Base-by-base conservation (phyloP, 2,329 filamentous ascomycete genomes). In the Calonectria naviculata region DNA sequence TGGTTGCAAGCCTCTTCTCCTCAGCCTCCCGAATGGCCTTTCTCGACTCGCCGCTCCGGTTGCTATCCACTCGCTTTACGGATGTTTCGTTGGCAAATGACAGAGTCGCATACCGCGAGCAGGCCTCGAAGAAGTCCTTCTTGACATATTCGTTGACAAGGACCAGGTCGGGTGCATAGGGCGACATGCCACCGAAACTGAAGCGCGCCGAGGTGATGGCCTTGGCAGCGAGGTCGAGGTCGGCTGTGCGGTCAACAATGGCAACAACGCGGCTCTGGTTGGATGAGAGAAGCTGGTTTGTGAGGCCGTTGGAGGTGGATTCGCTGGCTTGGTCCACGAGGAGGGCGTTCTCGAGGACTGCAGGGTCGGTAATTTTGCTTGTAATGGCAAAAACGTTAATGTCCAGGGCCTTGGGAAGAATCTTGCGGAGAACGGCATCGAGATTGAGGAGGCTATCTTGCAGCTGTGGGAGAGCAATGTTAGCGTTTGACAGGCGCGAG, bases 111-210 rank as follows among this genome's bases (percentile, higher is more conserved):
- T 61, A 61, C 2, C 67, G 52, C 19, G 62, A 70, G 21, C 68
- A 70, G 24, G 68, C 68, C 69, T 0, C 71, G 44, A 3, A 75
- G n/a, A 4, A 77, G 29, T 77, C 75, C 13, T 74, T 78, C 49
- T 76, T 78, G 4, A 76, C 73, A 67, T 70, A 77, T 19, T 77
- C 75, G 3, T 77, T 78, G 1, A 77, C 75, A 0, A 76, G 61
- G 0, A 77, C 73, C 0, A 77, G 54, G 1, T 77, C 75, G 10
- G 75, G 75, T 0, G 75, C 75, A 24, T 77, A 78, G 0, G 75
- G 71, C 0, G 75, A 71, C 49, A 68, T 76, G 2, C 75, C 75
- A 7, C 68, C 65, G 0, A 76, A 42, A 3, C 65, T 66, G 12
- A 77, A 77, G 0, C 75, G 74, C 3, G 75, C 64, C 0, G 73